Conservation (phyloP, 257 asterid species). For the Handroanthus guayacan region DNA sequence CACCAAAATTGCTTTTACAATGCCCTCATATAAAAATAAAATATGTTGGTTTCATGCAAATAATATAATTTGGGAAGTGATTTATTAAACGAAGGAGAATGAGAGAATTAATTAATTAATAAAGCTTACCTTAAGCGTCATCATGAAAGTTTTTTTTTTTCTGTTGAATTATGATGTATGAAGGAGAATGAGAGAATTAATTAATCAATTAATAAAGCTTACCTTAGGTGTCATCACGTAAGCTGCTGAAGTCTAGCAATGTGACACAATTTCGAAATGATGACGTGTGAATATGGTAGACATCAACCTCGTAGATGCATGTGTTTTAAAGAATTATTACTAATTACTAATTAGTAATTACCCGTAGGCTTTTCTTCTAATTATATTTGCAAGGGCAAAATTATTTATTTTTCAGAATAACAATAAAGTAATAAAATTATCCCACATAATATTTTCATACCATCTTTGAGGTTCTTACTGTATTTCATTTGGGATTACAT, state of each 20-base stretch:
- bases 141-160: too few relatives aligned
- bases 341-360: too few relatives aligned
- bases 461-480: neutral
- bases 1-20: too few relatives aligned
- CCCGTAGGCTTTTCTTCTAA: neutral
- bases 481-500: neutral
- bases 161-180: too few relatives aligned
- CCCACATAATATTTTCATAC: neutral
- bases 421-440: neutral
- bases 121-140: too few relatives aligned
- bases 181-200: neutral
- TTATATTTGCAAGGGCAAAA: neutral
- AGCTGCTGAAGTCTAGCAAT: neutral
- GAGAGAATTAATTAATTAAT: too few relatives aligned
- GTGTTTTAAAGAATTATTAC: slow-evolving; percentile 3
- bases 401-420: neutral
- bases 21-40: too few relatives aligned
- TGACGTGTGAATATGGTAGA: neutral
- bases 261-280: neutral
- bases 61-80: too few relatives aligned
- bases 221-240: too few relatives aligned
- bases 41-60: too few relatives aligned
- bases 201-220: neutral
- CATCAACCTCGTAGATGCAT: neutral
- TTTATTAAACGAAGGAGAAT: too few relatives aligned